These are phyloP conservation scores for Fusarium marasasianum DNA, from an alignment of 2,329 filamentous ascomycete genomes.

Conservation along the genomic window DNA sequence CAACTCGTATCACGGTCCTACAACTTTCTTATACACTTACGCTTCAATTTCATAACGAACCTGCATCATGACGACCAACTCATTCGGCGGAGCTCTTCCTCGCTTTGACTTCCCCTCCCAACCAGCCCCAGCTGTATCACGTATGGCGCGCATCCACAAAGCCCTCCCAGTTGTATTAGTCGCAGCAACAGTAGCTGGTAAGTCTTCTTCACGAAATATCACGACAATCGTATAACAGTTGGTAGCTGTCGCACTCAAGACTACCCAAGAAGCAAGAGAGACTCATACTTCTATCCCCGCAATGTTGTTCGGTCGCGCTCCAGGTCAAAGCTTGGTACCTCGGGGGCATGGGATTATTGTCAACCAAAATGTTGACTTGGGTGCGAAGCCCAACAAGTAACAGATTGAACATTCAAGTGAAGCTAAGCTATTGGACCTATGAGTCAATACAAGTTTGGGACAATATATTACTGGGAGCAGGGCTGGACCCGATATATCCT, in stretches of 20 bases:
- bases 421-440: not conserved
- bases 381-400: conserved; percentile 8
- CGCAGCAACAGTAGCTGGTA: conserved; percentile 21
- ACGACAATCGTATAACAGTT: not conserved
- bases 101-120: conserved; percentile 31
- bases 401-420: too few relatives aligned
- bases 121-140: conserved; percentile 15
- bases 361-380: not conserved
- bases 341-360: conserved; percentile 2
- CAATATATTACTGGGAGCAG: not conserved
- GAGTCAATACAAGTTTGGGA: too few relatives aligned
- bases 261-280: conserved; percentile 8
- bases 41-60: not conserved
- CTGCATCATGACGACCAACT: conserved; percentile 34
- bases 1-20: not conserved
- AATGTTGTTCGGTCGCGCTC: not conserved
- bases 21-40: not conserved
- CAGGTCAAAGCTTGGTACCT: conserved; percentile 6
- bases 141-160: conserved; percentile 29
- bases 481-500: not conserved
- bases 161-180: conserved; percentile 22
- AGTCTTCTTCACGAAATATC: not conserved
- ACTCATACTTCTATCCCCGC: not conserved
- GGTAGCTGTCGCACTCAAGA: conserved; percentile 24
- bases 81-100: conserved; percentile 35